Conservation (phyloP, 805 yeast genomes). For the Millerozyma acaciae region DNA sequence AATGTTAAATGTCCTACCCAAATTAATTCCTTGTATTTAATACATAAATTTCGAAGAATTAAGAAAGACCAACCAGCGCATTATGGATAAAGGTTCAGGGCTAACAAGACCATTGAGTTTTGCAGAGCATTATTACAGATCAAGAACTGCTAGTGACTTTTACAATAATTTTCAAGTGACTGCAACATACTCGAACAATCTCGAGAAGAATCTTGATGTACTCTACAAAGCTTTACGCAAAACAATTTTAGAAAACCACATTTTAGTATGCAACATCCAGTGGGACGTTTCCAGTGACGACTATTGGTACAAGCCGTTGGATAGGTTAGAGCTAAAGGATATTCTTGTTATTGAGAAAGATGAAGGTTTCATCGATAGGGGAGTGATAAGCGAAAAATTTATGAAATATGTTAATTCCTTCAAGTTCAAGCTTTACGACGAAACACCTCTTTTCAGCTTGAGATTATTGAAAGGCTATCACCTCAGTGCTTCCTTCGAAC, state of each 20-base stretch:
- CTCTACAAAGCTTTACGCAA: conserved; percentile 27
- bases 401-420: conserved; percentile 21
- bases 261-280: conserved; percentile 29
- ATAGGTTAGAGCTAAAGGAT: conserved; percentile 20
- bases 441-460: conserved; percentile 28
- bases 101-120: conserved; percentile 24
- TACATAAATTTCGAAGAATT: too few relatives aligned
- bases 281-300: conserved; percentile 9
- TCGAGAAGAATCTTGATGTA: conserved; percentile 11
- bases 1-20: too few relatives aligned
- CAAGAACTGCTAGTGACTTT: conserved; percentile 25
- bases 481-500: conserved; percentile 30
- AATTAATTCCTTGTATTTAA: too few relatives aligned
- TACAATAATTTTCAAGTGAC: conserved; percentile 33
- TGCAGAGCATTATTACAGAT: conserved; percentile 32
- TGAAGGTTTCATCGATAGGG: conserved; percentile 12
- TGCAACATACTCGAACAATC: conserved; percentile 23
- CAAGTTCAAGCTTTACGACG: conserved; percentile 17
- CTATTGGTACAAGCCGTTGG: conserved; percentile 22
- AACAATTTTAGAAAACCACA: conserved; percentile 30
- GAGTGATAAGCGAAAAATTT: conserved; percentile 23
- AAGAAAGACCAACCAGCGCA: too few relatives aligned
- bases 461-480: conserved; percentile 18
- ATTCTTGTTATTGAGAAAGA: conserved; percentile 16
- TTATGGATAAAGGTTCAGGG: too few relatives aligned